A percentile compares a stretch with the other conserved stretches of the same genome.
Evolutionary conservation across 345 rosid genomes (phyloP).

Genomic region (Lepidium aucheri): DNA sequence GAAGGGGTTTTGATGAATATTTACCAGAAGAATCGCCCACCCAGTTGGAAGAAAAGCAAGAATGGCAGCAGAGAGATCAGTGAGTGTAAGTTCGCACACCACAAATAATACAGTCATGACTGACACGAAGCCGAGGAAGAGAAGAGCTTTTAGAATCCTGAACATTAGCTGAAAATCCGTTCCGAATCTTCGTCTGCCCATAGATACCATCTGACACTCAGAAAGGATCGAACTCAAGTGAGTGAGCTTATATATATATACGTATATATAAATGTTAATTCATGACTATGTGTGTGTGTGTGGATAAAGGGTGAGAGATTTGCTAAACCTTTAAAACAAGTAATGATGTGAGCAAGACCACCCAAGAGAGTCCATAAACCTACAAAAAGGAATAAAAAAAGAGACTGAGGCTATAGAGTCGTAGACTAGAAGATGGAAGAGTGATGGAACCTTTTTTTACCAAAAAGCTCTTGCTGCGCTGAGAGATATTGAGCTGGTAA

Average conservation of each 20-base stretch:
- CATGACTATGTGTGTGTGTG: not conserved
- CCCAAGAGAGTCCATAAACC: conserved; percentile 95
- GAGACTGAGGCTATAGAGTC: not conserved
- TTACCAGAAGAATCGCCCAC: conserved; percentile 88
- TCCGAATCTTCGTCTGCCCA: conserved; percentile 74
- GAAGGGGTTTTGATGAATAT: not conserved
- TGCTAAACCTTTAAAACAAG: conserved; percentile 68
- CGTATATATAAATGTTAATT: not conserved
- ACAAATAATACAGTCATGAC: conserved; percentile 80
- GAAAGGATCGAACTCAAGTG: not conserved
- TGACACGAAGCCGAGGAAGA: conserved; percentile 76
- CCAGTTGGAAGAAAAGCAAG: conserved; percentile 87
- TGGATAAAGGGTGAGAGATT: not conserved
- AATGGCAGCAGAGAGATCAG: conserved; percentile 63
- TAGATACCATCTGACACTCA: conserved; percentile 59
- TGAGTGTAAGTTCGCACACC: conserved; percentile 46
- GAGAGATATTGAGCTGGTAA: conserved; percentile 88
- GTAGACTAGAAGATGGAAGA: not conserved
- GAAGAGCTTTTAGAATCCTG: conserved; percentile 88
- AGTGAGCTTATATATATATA: not conserved
- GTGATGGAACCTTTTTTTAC: conserved; percentile 26
- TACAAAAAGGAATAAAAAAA: conserved; percentile 20
- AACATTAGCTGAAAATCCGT: conserved; percentile 82
- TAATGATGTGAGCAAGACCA: conserved; percentile 52
- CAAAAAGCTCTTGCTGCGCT: conserved; percentile 50